These are phyloP conservation scores for Lagerstroemia speciosa DNA, from an alignment of 345 rosid genomes.

Conservation along the genomic window DNA sequence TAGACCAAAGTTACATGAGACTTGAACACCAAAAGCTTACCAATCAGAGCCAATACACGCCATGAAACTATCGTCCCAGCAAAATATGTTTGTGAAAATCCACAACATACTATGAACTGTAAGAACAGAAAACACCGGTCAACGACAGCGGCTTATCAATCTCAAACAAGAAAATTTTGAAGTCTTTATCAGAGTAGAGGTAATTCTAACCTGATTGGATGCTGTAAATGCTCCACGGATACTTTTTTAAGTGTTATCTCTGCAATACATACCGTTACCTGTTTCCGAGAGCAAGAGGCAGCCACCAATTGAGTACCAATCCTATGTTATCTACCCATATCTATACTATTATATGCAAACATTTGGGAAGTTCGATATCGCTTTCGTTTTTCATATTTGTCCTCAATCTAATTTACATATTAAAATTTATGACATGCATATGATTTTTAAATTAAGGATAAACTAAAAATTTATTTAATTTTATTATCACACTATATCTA, in stretches of 20 bases:
- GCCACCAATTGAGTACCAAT: not conserved
- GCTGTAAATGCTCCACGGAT: conserved; percentile 76
- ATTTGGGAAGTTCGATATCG: too few species aligned
- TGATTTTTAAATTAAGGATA: too few species aligned
- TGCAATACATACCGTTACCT: conserved; percentile 82
- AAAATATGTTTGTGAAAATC: conserved; percentile 17
- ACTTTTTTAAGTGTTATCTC: conserved; percentile 72
- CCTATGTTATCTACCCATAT: too few species aligned
- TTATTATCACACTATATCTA: too few species aligned
- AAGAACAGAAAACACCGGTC: not conserved
- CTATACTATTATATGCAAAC: too few species aligned
- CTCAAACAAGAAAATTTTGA: not conserved
- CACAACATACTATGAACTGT: conserved; percentile 16
- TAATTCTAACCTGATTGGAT: conserved; percentile 34
- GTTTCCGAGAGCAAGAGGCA: not conserved
- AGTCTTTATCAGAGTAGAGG: not conserved
- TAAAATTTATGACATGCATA: too few species aligned
- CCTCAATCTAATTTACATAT: too few species aligned
- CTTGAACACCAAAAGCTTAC: not conserved
- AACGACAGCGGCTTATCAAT: not conserved
- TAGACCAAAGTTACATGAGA: not conserved
- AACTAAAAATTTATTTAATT: too few species aligned
- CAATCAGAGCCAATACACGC: conserved; percentile 24
- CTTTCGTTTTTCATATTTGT: too few species aligned
- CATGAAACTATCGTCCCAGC: conserved; percentile 23